A percentile compares a stretch with the other conserved stretches of the same genome.
Evolutionary conservation across 257 asterid species (phyloP).

Genomic region (Penstemon davidsonii): DNA sequence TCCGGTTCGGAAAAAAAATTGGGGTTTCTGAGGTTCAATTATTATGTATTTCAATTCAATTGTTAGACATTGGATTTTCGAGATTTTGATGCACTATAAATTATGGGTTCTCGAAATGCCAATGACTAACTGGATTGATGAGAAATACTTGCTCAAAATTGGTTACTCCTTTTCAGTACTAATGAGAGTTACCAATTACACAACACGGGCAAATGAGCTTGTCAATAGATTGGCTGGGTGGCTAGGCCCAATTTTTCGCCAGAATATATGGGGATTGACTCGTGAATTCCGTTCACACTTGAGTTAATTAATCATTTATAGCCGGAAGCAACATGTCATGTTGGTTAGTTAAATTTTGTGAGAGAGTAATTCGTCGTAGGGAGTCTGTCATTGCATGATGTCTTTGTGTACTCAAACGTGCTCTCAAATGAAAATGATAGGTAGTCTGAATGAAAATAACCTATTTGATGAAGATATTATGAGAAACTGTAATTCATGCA

Average conservation of each 20-base stretch:
- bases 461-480: constrained; percentile 45
- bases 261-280: too few species aligned
- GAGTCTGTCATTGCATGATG: too few species aligned
- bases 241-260: too few species aligned
- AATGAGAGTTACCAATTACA: too few species aligned
- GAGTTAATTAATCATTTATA: too few species aligned
- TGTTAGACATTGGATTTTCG: not conserved
- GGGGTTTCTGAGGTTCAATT: not conserved
- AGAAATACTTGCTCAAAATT: not conserved
- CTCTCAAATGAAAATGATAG: too few species aligned
- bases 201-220: not conserved
- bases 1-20: not conserved
- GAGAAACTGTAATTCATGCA: constrained; percentile 30
- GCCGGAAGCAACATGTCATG: too few species aligned
- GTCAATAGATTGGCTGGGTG: not conserved
- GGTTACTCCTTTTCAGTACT: too few species aligned
- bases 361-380: too few species aligned
- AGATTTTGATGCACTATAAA: constrained; percentile 7
- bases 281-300: too few species aligned
- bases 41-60: not conserved
- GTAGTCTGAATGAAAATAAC: constrained; percentile 8
- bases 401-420: too few species aligned
- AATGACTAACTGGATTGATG: not conserved
- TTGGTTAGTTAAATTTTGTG: too few species aligned
- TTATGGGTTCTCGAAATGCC: not conserved